phyloP scores from a whole-genome alignment of 805 yeast species.

The Komagataella ulmi region DNA sequence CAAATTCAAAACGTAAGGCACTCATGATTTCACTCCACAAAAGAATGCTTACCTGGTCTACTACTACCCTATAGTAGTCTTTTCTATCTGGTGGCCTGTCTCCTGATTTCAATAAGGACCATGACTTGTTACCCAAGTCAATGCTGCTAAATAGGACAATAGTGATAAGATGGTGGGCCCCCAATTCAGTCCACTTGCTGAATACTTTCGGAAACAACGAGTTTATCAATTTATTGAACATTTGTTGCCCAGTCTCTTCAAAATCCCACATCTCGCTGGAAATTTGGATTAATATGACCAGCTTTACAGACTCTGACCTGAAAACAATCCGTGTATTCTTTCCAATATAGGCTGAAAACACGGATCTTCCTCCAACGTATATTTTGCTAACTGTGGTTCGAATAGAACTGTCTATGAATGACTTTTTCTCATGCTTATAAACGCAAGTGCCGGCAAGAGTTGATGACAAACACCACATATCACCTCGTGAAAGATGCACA shows the following conservation, averaged over 20 bases:
- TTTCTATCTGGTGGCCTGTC: conserved; percentile 52
- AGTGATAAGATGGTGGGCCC: conserved; percentile 84
- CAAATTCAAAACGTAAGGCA: conserved; percentile 70
- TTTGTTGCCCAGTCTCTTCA: conserved; percentile 90
- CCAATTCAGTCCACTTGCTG: conserved; percentile 73
- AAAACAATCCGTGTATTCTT: conserved; percentile 67
- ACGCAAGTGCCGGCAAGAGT: conserved; percentile 49
- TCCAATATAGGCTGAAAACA: conserved; percentile 67
- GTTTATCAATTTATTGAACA: conserved; percentile 85
- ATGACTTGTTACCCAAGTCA: conserved; percentile 34
- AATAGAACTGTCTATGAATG: conserved; percentile 44
- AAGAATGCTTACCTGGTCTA: conserved; percentile 80
- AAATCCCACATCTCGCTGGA: conserved; percentile 97
- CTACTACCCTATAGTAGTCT: conserved; percentile 87
- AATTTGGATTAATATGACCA: conserved; percentile 75
- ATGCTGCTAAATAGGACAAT: conserved; percentile 81
- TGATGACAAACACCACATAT: conserved; percentile 80
- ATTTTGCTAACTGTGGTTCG: conserved; percentile 53
- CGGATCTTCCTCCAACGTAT: conserved; percentile 52
- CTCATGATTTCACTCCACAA: conserved; percentile 93
- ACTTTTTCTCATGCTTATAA: conserved; percentile 48
- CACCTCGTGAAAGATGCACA: conserved; percentile 71
- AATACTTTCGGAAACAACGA: conserved; percentile 86
- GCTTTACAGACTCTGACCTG: conserved; percentile 81
- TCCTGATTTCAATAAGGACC: conserved; percentile 53